These are phyloP conservation scores for Ambrosia hybrid DNA, from an alignment of 140 eudicot species.

Conservation along the genomic window DNA sequence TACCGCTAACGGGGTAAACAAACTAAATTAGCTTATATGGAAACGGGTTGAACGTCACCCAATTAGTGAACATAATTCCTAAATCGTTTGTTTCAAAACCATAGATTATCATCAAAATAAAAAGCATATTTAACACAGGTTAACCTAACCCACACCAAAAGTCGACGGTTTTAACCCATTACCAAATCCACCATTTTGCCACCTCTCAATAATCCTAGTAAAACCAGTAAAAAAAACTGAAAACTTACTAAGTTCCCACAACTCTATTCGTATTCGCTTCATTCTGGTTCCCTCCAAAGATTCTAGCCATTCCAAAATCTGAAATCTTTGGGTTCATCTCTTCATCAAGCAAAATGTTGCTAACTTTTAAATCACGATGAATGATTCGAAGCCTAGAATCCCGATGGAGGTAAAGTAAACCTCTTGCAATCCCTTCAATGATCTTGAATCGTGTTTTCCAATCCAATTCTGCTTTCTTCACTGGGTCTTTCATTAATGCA, in stretches of 20 bases:
- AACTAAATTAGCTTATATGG: background rate
- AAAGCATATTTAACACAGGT: background rate
- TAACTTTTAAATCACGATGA: conserved; percentile 79
- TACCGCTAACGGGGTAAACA: background rate
- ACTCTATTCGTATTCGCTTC: conserved; percentile 78
- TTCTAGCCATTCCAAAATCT: conserved; percentile 91
- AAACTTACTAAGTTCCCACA: conserved; percentile 83
- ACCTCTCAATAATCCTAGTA: background rate
- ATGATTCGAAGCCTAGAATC: conserved; percentile 82
- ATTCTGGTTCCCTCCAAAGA: conserved; percentile 76
- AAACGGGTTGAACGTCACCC: background rate
- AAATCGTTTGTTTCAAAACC: background rate
- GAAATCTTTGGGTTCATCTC: conserved; percentile 88
- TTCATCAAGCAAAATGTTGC: conserved; percentile 72
- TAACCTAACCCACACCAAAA: background rate
- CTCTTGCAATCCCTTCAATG: conserved; percentile 86
- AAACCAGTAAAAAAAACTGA: background rate
- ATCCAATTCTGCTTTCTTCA: conserved; percentile 46
- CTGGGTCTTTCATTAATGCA: conserved; percentile 41
- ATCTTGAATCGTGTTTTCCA: conserved; percentile 73
- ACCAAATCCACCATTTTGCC: background rate
- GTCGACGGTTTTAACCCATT: background rate
- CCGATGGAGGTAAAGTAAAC: conserved; percentile 80
- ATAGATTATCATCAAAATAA: background rate
- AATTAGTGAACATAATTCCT: background rate